Evolutionary conservation across 805 yeast species (phyloP).

Genomic region (Blastobotrys terrestris): DNA sequence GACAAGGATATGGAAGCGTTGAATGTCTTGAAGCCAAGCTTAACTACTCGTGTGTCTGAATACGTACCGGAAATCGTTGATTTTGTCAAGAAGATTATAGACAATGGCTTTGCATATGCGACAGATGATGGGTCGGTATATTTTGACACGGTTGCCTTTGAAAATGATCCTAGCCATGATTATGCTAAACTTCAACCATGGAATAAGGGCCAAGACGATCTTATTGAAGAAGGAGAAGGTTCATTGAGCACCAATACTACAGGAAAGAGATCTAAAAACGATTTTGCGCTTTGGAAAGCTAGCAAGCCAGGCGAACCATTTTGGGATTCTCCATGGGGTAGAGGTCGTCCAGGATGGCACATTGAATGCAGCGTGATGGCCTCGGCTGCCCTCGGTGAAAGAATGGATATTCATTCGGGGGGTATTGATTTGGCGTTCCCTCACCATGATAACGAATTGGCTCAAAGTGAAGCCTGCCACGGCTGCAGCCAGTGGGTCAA

Average conservation of each 20-base stretch:
- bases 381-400: constrained; percentile 71
- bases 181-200: constrained; percentile 98
- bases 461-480: constrained; percentile 91
- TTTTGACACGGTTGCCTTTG: constrained; percentile 83
- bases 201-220: constrained; percentile 84
- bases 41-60: constrained; percentile 92
- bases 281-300: constrained; percentile 95
- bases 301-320: constrained; percentile 96
- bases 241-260: constrained; percentile 46
- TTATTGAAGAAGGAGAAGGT: constrained; percentile 94
- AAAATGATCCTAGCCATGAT: constrained; percentile 59
- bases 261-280: constrained; percentile 69
- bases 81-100: constrained; percentile 68
- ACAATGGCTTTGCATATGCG: constrained; percentile 76
- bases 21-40: constrained; percentile 77
- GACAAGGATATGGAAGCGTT: constrained; percentile 79
- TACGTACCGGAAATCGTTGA: constrained; percentile 86
- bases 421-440: constrained; percentile 98
- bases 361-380: constrained; percentile 99
- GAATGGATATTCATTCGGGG: constrained; percentile 93
- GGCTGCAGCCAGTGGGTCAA: constrained; percentile 94
- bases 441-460: constrained; percentile 97
- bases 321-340: constrained; percentile 96
- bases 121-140: constrained; percentile 82
- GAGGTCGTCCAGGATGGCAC: constrained; percentile 99